Evolutionary conservation across 164 flowering plant species (phyloP), one percentile per base, ranked within the genome.

Genomic region (Hamamelis virginiana): DNA sequence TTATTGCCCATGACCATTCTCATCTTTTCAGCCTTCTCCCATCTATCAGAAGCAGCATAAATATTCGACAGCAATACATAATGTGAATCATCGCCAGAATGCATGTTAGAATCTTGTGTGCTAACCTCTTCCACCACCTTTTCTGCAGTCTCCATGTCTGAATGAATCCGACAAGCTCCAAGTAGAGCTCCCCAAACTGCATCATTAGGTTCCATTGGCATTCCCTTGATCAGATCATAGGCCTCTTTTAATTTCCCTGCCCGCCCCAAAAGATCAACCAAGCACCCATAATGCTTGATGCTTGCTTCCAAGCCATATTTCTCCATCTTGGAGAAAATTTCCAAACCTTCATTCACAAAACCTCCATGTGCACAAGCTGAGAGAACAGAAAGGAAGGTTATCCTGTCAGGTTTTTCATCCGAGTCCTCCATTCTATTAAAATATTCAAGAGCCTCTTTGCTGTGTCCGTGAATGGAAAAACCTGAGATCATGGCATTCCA

Each of bases 401-500:
- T 69, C 2, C 50, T 72, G 68, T 90, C 86, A 4, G 96, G 96
- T 64, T 52, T 74, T 69, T 69, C 80, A 52, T 59, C 46, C 1
- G 85, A 75, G 8, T 59, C 72, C 75, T 84, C 87, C 94, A 92
- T 90, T 65, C 67, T 78, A 43, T 51, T 41, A 55, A 90, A 87
- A 66, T 87, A 66, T 71, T 85, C 83, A 8, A 92, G 77, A 45
- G 89, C 96, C 62, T 84, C 86, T 48, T 69, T 52, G 57, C 82
- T 62, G 18, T 77, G 77, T 5, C 96, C 97, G 71, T 89, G 89
- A 63, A 72, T 73, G 27, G 91, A 87, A 64, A 82, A 80, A 60
- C 90, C 94, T 9, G 87, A 71, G 22, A 92, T 87, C 89, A 92
- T 85, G 10, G 91, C 64, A 69, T 90, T 92, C 97, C 97, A 92